Evolutionary conservation across 2,329 filamentous ascomycete species (phyloP).

Genomic region (Ceratocystis cacaofunesta): DNA sequence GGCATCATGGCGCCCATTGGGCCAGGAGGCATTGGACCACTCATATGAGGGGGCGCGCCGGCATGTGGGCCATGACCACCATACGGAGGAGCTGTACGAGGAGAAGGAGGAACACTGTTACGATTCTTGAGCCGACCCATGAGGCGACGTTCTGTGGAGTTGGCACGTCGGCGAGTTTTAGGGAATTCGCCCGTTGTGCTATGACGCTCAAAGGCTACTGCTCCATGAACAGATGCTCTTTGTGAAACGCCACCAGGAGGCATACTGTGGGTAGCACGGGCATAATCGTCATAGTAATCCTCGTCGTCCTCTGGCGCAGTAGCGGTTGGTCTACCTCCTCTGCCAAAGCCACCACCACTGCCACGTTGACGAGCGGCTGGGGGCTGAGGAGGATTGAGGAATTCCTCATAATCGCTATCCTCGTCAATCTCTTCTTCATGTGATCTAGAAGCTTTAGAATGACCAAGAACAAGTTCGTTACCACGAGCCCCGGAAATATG

Average conservation of each 20-base stretch:
- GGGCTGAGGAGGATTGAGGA: neutral
- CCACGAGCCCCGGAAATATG: slow-evolving; percentile 5
- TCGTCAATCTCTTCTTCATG: slow-evolving; percentile 15
- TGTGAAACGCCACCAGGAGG: slow-evolving; percentile 2
- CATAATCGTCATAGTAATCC: slow-evolving; percentile 12
- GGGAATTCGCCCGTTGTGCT: slow-evolving; percentile 14
- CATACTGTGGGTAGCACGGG: slow-evolving; percentile 7
- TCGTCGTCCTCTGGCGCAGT: slow-evolving; percentile 7
- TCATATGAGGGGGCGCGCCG: neutral
- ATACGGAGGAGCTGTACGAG: slow-evolving; percentile 12
- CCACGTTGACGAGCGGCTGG: slow-evolving; percentile 3
- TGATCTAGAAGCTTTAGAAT: neutral
- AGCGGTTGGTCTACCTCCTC: slow-evolving; percentile 2
- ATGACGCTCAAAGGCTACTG: slow-evolving; percentile 8
- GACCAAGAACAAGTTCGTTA: slow-evolving; percentile 12
- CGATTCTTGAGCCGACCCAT: slow-evolving; percentile 7
- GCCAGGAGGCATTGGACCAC: neutral
- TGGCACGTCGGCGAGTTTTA: slow-evolving; percentile 14
- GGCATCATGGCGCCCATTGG: neutral
- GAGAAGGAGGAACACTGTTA: slow-evolving; percentile 15
- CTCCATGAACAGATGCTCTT: slow-evolving; percentile 1
- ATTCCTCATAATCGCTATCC: slow-evolving; percentile 8
- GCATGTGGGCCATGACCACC: slow-evolving; percentile 2
- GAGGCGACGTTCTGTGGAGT: slow-evolving; percentile 3
- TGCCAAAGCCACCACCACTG: neutral